These are phyloP conservation scores for Populus ilicifolia DNA, from an alignment of 345 rosid species.

Conservation along the genomic window DNA sequence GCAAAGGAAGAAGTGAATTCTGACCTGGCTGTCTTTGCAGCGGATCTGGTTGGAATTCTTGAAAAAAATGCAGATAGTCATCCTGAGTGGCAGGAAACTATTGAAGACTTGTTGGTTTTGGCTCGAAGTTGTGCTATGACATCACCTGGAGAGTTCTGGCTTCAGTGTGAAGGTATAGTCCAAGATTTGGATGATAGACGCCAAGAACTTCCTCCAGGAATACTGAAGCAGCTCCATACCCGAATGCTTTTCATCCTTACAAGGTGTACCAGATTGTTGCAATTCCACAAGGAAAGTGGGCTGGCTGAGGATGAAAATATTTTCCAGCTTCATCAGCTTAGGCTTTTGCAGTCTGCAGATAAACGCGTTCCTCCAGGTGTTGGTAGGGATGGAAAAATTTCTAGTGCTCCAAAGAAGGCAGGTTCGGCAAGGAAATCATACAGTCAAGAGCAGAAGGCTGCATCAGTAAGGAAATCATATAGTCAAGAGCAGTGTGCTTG, in stretches of 20 bases:
- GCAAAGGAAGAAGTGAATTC: slow-evolving; percentile 99
- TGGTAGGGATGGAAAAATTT: slow-evolving; percentile 59
- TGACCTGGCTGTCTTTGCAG: slow-evolving; percentile 95
- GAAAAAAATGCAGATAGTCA: slow-evolving; percentile 95
- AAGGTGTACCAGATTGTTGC: slow-evolving; percentile 93
- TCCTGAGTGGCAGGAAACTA: slow-evolving; percentile 98
- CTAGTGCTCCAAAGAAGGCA: slow-evolving; percentile 51
- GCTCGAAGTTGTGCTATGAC: slow-evolving; percentile 98
- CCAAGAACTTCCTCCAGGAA: slow-evolving; percentile 93
- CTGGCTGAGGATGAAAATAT: slow-evolving; percentile 72
- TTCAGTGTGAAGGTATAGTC: slow-evolving; percentile 97
- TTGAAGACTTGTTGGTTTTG: slow-evolving; percentile 88
- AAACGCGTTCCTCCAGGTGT: slow-evolving; percentile 48
- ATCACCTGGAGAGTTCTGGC: slow-evolving; percentile 96
- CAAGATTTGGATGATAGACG: slow-evolving; percentile 98
- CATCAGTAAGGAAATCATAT: slow-evolving; percentile 72
- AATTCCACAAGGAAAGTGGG: slow-evolving; percentile 98
- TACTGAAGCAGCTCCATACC: slow-evolving; percentile 88
- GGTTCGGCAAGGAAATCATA: slow-evolving; percentile 69
- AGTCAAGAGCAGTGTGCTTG: slow-evolving; percentile 92
- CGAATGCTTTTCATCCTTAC: slow-evolving; percentile 98
- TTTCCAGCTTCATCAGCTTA: slow-evolving; percentile 73
- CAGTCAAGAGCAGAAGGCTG: slow-evolving; percentile 85
- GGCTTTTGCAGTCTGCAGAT: slow-evolving; percentile 69
- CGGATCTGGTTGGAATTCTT: slow-evolving; percentile 93